phyloP scores from a whole-genome alignment of 2,329 filamentous ascomycete species.

The Claviceps capensis region DNA sequence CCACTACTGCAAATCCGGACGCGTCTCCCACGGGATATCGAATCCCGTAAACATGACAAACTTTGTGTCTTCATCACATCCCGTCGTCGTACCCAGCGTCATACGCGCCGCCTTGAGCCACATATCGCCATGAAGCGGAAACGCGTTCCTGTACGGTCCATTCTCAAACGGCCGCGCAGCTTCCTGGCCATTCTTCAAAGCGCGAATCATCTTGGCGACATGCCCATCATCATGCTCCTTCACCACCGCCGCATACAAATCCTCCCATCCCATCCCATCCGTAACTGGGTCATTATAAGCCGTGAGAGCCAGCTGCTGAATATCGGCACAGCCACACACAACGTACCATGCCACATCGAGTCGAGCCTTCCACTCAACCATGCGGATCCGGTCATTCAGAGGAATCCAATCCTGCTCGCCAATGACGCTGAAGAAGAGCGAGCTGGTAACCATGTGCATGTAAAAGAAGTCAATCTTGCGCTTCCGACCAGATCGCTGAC shows the following conservation, averaged over 20 bases:
- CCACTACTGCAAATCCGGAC: not conserved
- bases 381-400: constrained; percentile 31
- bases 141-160: constrained; percentile 11
- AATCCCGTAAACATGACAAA: not conserved
- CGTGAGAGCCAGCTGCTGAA: constrained; percentile 10
- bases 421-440: constrained; percentile 19
- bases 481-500: constrained; percentile 39
- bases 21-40: not conserved
- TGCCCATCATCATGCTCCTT: constrained; percentile 21
- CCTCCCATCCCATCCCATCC: constrained; percentile 13
- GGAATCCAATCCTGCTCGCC: constrained; percentile 17
- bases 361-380: constrained; percentile 54
- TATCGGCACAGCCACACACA: constrained; percentile 34
- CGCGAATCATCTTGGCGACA: constrained; percentile 20
- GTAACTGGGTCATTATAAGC: constrained; percentile 9
- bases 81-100: not conserved
- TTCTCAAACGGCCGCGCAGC: constrained; percentile 7
- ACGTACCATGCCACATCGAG: constrained; percentile 51
- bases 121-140: not conserved
- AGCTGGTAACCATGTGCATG: constrained; percentile 21
- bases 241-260: constrained; percentile 13
- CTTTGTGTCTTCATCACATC: not conserved
- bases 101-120: not conserved
- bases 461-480: constrained; percentile 54
- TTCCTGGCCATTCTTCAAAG: constrained; percentile 18